Evolutionary conservation across 2,329 filamentous ascomycete species (phyloP).

Genomic region (Apiospora sp.): DNA sequence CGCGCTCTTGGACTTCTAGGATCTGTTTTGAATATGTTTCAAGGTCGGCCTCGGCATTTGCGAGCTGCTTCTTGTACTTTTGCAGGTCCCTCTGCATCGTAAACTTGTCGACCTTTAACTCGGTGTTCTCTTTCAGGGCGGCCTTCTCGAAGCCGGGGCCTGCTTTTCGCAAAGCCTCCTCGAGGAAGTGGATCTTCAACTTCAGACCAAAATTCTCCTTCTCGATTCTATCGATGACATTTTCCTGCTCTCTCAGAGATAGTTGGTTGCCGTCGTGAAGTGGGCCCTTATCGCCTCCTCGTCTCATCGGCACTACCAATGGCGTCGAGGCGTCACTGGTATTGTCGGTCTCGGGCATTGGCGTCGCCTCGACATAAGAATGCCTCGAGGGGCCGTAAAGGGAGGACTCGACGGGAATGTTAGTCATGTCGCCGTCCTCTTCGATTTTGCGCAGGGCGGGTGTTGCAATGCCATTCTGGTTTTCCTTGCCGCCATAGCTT

Average conservation of each 20-base stretch:
- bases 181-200: slow-evolving; percentile 95
- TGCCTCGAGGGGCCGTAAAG: slow-evolving; percentile 72
- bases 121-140: slow-evolving; percentile 92
- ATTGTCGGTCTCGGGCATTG: slow-evolving; percentile 76
- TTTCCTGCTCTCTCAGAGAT: slow-evolving; percentile 93
- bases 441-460: slow-evolving; percentile 73
- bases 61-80: slow-evolving; percentile 84
- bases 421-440: slow-evolving; percentile 73
- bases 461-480: slow-evolving; percentile 68
- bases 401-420: slow-evolving; percentile 78
- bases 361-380: slow-evolving; percentile 73
- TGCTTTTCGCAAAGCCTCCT: slow-evolving; percentile 86
- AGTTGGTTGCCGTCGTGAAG: slow-evolving; percentile 88
- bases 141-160: slow-evolving; percentile 90
- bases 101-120: slow-evolving; percentile 89
- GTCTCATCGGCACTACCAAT: slow-evolving; percentile 71
- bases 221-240: slow-evolving; percentile 92
- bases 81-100: slow-evolving; percentile 89
- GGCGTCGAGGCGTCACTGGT: slow-evolving; percentile 88
- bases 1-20: slow-evolving; percentile 80
- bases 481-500: slow-evolving; percentile 64
- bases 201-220: slow-evolving; percentile 99
- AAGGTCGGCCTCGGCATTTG: slow-evolving; percentile 83
- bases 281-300: slow-evolving; percentile 69
- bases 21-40: slow-evolving; percentile 85